Percentiles rank a stretch among this genome's conserved stretches.
Conservation (phyloP, 768 basidiomycete species). For the Dendrothele bispora region DNA sequence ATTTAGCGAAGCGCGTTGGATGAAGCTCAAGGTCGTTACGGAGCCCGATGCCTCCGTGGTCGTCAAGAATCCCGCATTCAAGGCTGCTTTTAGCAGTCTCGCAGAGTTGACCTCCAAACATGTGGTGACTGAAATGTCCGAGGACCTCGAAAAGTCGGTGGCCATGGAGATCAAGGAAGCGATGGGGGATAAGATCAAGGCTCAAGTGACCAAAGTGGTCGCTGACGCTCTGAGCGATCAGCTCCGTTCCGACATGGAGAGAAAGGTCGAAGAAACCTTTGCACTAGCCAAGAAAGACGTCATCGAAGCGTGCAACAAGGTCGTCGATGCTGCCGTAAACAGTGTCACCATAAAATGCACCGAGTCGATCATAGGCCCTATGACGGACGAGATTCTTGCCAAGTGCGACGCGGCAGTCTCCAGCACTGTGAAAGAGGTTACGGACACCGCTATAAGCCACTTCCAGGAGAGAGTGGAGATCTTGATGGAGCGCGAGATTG, state of each 20-base stretch:
- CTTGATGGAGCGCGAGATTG: slow-evolving; percentile 5
- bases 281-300: neutral
- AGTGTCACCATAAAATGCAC: neutral
- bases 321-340: neutral
- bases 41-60: neutral
- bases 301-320: neutral
- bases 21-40: slow-evolving; percentile 7
- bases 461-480: slow-evolving; percentile 6
- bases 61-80: neutral
- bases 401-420: neutral
- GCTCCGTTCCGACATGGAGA: neutral
- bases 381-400: neutral
- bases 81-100: neutral
- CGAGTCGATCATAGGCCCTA: slow-evolving; percentile 1
- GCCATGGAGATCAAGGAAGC: neutral
- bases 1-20: slow-evolving; percentile 3
- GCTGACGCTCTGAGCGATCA: neutral
- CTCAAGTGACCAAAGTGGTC: neutral
- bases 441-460: neutral
- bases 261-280: neutral
- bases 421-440: neutral
- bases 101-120: neutral
- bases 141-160: neutral
- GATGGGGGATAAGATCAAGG: neutral
- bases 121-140: slow-evolving; percentile 1